Evolutionary conservation across 495 filamentous ascomycete genomes (phyloP), one percentile per base, ranked within the genome.

Genomic region (Trichoderma gamsii): DNA sequence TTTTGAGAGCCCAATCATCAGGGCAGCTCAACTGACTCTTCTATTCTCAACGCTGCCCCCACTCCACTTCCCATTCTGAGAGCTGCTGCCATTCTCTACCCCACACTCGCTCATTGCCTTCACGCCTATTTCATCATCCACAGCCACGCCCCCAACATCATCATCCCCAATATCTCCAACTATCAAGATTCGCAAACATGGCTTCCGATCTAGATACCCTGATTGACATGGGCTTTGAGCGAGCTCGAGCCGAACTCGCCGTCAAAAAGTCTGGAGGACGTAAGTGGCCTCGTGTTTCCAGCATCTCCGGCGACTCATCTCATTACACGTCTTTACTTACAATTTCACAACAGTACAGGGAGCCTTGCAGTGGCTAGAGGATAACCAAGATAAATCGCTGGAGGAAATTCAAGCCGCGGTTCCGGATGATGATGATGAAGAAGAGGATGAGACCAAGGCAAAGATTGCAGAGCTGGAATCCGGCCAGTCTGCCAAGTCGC

Each of bases 211-310:
- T 96, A 21, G 86, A 94, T 15, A 82, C 88, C 72, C 89, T 99
- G 74, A 75, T 96, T 72, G 93, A 96, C 67, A 97, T 98, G 93
- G 95, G 95, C 73, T 99, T 99, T 71, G 92, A 96, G 69, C 83
- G 86, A 73, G 86, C 90, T 70, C 84, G 88, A 71, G 90, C 91
- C 43, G 84, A 92, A 77, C 75, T 98, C 23, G 95, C 96, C 43
- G 82, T 96, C 66, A 88, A 91, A 74, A 90, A 90, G 74, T 83
- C 87, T 41, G 89, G 91, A 64, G 87, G 88, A 65, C 75, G 93
- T 93, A 77, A 79, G 90, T 83, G 35, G 12, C 4, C 7, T 16
- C 25, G 4, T 15, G 18, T 32, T 25, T 44, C 35, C 43, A 52
- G 23, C 9, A 41, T n/a, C 51, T n/a, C 46, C 68, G 56, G 27